Percentiles rank a stretch among this genome's conserved stretches.
Conservation (phyloP, 1,139 yeast species). For the Eremothecium coryli region DNA sequence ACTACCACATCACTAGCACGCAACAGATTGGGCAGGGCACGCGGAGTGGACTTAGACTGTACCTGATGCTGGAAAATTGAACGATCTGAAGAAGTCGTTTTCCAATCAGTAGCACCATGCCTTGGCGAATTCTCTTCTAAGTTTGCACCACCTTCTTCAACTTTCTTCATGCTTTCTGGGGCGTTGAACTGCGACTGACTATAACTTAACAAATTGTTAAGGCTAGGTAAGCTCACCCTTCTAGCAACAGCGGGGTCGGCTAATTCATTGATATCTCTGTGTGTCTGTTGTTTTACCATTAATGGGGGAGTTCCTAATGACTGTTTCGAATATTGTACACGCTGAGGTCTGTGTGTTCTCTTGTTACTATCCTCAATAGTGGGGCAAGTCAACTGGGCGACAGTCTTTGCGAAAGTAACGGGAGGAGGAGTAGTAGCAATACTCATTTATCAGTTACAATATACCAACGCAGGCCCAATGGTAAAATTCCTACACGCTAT, state of each 20-base stretch:
- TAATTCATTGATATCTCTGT: not conserved
- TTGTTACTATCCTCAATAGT: slow-evolving; percentile 1
- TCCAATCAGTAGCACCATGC: not conserved
- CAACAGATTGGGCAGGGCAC: slow-evolving; percentile 2
- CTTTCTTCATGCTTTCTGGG: slow-evolving; percentile 1
- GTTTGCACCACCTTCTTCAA: not conserved
- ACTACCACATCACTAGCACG: not conserved
- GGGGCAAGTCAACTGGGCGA: slow-evolving; percentile 4
- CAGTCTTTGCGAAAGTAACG: slow-evolving; percentile 1
- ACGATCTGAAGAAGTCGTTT: not conserved
- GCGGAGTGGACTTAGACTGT: slow-evolving; percentile 2
- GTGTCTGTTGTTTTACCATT: slow-evolving; percentile 1
- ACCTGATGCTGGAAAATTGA: not conserved
- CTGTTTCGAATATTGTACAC: not conserved
- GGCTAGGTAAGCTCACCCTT: slow-evolving; percentile 4
- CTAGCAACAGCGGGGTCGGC: not conserved
- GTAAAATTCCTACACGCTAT: not conserved
- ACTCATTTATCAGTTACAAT: slow-evolving; percentile 4
- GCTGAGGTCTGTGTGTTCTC: slow-evolving; percentile 1
- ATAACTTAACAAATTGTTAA: slow-evolving; percentile 2
- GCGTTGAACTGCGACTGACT: slow-evolving; percentile 1
- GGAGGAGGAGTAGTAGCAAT: slow-evolving; percentile 5
- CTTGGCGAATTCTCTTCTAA: not conserved
- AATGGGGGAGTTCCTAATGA: slow-evolving; percentile 3
- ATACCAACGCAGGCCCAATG: slow-evolving; percentile 3